Conservation (phyloP, 2,329 filamentous ascomycete species). For the Incumbomyces delicatus region DNA sequence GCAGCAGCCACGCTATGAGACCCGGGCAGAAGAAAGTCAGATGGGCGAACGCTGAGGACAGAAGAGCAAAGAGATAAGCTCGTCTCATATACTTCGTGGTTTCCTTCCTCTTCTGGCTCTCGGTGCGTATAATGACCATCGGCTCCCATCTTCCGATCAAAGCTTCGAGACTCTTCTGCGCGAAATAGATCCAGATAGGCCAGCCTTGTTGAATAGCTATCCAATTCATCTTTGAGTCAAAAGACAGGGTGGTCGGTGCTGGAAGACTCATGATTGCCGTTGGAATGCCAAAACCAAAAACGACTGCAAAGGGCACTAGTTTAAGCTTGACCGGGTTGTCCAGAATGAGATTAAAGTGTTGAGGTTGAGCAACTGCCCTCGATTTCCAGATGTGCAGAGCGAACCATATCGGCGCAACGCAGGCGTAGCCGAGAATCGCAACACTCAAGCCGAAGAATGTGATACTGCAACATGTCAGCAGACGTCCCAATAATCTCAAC, state of each 20-base stretch:
- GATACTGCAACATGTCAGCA: slow-evolving; percentile 19
- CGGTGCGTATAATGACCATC: slow-evolving; percentile 17
- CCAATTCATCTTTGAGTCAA: slow-evolving; percentile 37
- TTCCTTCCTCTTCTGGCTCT: slow-evolving; percentile 19
- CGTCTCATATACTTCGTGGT: slow-evolving; percentile 27
- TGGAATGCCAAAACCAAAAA: slow-evolving; percentile 37
- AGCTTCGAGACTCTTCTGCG: slow-evolving; percentile 26
- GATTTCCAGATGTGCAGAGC: slow-evolving; percentile 36
- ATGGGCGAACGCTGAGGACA: slow-evolving; percentile 32
- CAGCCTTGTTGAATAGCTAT: slow-evolving; percentile 44
- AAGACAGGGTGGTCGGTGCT: slow-evolving; percentile 29
- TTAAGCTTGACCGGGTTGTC: slow-evolving; percentile 23
- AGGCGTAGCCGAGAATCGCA: slow-evolving; percentile 36
- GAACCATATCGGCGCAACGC: slow-evolving; percentile 36
- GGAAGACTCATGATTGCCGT: slow-evolving; percentile 36
- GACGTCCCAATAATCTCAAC: not conserved
- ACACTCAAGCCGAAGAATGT: slow-evolving; percentile 32
- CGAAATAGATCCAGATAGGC: slow-evolving; percentile 36
- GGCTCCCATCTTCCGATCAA: slow-evolving; percentile 21
- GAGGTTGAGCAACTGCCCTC: slow-evolving; percentile 28
- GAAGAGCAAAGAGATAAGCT: slow-evolving; percentile 34
- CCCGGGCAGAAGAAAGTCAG: slow-evolving; percentile 33
- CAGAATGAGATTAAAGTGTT: slow-evolving; percentile 26
- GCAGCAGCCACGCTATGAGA: slow-evolving; percentile 28
- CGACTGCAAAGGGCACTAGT: slow-evolving; percentile 33